Evolutionary conservation across 495 filamentous ascomycete genomes (phyloP), one percentile per base, ranked within the genome.

Genomic region (Halenospora varia): DNA sequence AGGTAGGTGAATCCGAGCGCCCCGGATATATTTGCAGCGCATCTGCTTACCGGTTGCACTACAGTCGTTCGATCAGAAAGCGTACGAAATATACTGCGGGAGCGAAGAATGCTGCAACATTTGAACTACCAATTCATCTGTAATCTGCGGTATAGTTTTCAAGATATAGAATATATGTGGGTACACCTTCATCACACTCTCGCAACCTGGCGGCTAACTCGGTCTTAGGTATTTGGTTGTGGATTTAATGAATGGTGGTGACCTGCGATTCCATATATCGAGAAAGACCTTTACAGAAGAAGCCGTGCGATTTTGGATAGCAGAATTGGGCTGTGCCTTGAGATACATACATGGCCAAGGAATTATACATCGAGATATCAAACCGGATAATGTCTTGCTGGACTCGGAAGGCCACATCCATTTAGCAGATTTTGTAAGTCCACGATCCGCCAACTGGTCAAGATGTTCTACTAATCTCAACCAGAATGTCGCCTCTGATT

Each of bases 211-310:
- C 15, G 10, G 18, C 47, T 35, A 48, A 51, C 24, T 3, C 23
- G 6, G 22, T 35, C 42, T 23, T 60, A 96, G 93, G 76, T 97
- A 98, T 71, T 84, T 98, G 62, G 95, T 98, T 48, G 92, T 97
- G 55, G 94, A 98, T 74, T 77, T 98, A 49, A 98, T 98, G 94
- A 98, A 88, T 69, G 94, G 94, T 44, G 94, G 94, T 65, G 94
- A 98, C 73, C 73, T 98, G 58, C 88, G 94, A 60, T 98, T 98
- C 70, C 94, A 98, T 73, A 97, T 98, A 61, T 96, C 94, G 56
- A 82, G 94, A 66, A 97, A 97, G 73, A 94, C 91, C 10, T 97
- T 98, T 69, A 97, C 94, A 2, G 94, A 98, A 73, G 95, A 97
- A 46, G 91, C 94, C 2, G 89, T 98, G 41, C 84, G 89, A 26